Evolutionary conservation across 2,329 filamentous ascomycete genomes (phyloP), one percentile per base, ranked within the genome.

Genomic region (Incumbomyces delicatus): DNA sequence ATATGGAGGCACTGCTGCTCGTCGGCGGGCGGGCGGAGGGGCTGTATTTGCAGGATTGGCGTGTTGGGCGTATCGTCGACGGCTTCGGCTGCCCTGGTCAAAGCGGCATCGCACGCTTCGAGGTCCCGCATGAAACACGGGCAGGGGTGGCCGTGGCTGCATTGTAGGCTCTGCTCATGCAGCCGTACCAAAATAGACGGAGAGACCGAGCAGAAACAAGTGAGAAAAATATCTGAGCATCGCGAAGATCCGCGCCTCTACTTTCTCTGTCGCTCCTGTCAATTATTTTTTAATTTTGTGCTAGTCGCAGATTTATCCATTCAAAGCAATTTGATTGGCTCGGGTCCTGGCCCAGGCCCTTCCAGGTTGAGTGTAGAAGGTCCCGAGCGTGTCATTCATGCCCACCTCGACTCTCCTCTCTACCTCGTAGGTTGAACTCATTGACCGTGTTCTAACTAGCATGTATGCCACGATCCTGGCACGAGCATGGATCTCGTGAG

Each of bases 1-100:
- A 68, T 95, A 95, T 22, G 86, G 86, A 39, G 87, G 85, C 55
- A 77, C 81, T 2, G 55, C 55, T n/a, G 54, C 54, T 48, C 49
- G 51, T 39, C 54, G 37, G 38, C 49, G 49, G 6, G 50, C 31
- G 3, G 43, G 41, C 6, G 50, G 27, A 30, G 30, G 31, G 31
- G 40, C 46, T 6, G 52, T 38, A 16, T 39, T 46, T 12, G 50
- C 47, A n/a, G n/a, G n/a, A n/a, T n/a, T n/a, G n/a, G 22, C 22
- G 33, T 50, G 52, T 22, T 49, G 49, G 2, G 55, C 55, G 37
- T 57, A 57, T 12, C 34, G 41, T 30, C 55, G 52, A 36, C 46
- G 50, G 22, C 31, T 32, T n/a, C n/a, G n/a, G 11, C 31, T 32
- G 20, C 50, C 47, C 22, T 55, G 46, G 34, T 57, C 53, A 32